These are phyloP conservation scores for Vanderwaltozyma verrucispora DNA, from an alignment of 805 yeast genomes.

Conservation along the genomic window DNA sequence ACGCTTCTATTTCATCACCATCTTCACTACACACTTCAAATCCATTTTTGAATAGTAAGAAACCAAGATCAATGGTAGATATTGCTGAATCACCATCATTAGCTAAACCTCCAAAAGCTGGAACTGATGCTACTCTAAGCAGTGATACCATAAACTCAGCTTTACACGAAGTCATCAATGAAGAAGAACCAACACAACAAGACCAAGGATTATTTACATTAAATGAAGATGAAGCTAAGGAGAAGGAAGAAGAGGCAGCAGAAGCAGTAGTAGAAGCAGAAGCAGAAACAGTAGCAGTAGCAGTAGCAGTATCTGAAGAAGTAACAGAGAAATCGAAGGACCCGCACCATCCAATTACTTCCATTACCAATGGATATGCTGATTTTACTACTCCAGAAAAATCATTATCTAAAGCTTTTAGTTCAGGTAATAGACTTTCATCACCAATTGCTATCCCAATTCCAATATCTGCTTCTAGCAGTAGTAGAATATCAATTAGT, in stretches of 20 bases:
- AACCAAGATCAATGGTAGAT: constrained; percentile 21
- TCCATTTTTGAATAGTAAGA: constrained; percentile 2
- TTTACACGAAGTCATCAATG: too few species aligned
- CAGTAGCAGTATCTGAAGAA: too few species aligned
- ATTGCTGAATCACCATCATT: constrained; percentile 13
- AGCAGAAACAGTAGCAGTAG: not conserved
- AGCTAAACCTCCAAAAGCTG: constrained; percentile 1
- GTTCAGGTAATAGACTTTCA: not conserved
- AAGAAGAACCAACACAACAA: not conserved
- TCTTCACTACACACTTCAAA: not conserved
- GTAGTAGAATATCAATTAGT: constrained; percentile 4
- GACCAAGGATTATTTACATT: constrained; percentile 2
- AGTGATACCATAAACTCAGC: too few species aligned
- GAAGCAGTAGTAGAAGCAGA: constrained; percentile 2
- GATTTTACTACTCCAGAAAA: not conserved
- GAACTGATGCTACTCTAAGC: too few species aligned
- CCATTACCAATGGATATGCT: too few species aligned
- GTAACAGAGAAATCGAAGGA: too few species aligned
- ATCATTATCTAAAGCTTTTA: not conserved
- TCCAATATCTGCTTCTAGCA: not conserved
- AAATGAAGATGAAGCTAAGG: constrained; percentile 4
- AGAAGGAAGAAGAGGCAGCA: constrained; percentile 1
- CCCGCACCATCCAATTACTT: too few species aligned
- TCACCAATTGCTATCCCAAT: not conserved
- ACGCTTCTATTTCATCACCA: not conserved